phyloP scores from a whole-genome alignment of 371 early-diverging fungal species.

The Actinomucor elegans region DNA sequence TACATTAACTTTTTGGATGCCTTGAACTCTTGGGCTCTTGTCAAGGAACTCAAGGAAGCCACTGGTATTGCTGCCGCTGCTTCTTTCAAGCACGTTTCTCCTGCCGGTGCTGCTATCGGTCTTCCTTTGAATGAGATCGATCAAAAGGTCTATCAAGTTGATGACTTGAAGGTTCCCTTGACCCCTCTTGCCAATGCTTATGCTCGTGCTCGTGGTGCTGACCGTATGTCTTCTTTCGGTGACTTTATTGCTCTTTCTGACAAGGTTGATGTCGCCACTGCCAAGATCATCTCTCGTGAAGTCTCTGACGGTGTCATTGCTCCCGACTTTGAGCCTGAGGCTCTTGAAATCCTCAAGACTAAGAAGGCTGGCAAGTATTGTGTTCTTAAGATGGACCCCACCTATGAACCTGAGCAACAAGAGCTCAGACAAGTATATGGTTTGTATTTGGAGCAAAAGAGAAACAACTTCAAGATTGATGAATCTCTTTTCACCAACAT shows the following conservation, averaged over 20 bases:
- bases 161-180: slow-evolving; percentile 75
- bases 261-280: slow-evolving; percentile 90
- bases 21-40: slow-evolving; percentile 95
- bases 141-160: slow-evolving; percentile 89
- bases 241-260: slow-evolving; percentile 96
- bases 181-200: slow-evolving; percentile 81
- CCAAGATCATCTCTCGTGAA: slow-evolving; percentile 91
- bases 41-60: slow-evolving; percentile 79
- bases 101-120: slow-evolving; percentile 97
- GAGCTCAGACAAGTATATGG: slow-evolving; percentile 97
- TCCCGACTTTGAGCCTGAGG: slow-evolving; percentile 84
- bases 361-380: slow-evolving; percentile 98
- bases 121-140: slow-evolving; percentile 80
- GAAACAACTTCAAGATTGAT: slow-evolving; percentile 83
- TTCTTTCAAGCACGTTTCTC: slow-evolving; percentile 98
- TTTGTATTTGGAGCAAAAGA: slow-evolving; percentile 84
- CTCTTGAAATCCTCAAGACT: slow-evolving; percentile 85
- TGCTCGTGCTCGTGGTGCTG: slow-evolving; percentile 90
- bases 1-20: slow-evolving; percentile 97
- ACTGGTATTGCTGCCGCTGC: slow-evolving; percentile 80
- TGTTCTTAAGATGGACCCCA: slow-evolving; percentile 89
- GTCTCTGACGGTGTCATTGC: slow-evolving; percentile 98
- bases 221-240: slow-evolving; percentile 98
- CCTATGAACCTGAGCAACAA: slow-evolving; percentile 78
- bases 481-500: slow-evolving; percentile 78